Percentiles rank a stretch among this genome's conserved stretches.
Evolutionary conservation across 768 basidiomycete genomes (phyloP).

Genomic region (Suillus brevipes): DNA sequence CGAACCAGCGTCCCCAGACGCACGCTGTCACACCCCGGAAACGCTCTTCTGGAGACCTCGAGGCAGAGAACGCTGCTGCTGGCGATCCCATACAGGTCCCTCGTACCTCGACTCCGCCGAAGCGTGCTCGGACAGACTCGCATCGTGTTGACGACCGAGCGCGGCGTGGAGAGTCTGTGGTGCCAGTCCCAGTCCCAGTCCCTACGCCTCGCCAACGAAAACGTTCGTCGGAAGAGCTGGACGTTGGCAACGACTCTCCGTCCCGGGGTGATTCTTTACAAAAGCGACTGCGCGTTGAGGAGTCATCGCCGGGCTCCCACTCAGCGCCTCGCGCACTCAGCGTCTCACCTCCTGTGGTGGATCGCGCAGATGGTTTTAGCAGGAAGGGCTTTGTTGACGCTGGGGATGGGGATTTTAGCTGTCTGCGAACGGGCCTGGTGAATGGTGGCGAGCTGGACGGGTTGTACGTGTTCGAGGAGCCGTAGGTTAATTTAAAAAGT

Average conservation of each 20-base stretch:
- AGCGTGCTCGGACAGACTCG: slow-evolving; percentile 34
- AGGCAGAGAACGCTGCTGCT: slow-evolving; percentile 22
- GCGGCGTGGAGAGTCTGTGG: slow-evolving; percentile 3
- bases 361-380: slow-evolving; percentile 8
- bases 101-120: slow-evolving; percentile 40
- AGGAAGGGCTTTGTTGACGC: slow-evolving; percentile 15
- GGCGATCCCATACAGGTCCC: slow-evolving; percentile 2
- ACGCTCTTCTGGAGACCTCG: slow-evolving; percentile 40
- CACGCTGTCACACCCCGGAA: slow-evolving; percentile 30
- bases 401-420: slow-evolving; percentile 11
- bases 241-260: slow-evolving; percentile 20
- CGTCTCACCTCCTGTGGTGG: slow-evolving; percentile 17
- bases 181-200: not conserved
- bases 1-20: slow-evolving; percentile 12
- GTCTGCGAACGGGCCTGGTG: slow-evolving; percentile 29
- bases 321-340: slow-evolving; percentile 15
- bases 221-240: slow-evolving; percentile 53
- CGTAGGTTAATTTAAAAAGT: slow-evolving; percentile 5
- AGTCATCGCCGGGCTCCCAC: slow-evolving; percentile 3
- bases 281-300: slow-evolving; percentile 31
- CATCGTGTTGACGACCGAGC: slow-evolving; percentile 5
- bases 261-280: slow-evolving; percentile 17
- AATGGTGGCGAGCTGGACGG: slow-evolving; percentile 33
- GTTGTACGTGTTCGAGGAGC: slow-evolving; percentile 31
- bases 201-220: slow-evolving; percentile 38